A percentile compares a stretch with the other conserved stretches of the same genome.
phyloP scores from a whole-genome alignment of 768 basidiomycete genomes.

The Sporobolomyces phaffii region DNA sequence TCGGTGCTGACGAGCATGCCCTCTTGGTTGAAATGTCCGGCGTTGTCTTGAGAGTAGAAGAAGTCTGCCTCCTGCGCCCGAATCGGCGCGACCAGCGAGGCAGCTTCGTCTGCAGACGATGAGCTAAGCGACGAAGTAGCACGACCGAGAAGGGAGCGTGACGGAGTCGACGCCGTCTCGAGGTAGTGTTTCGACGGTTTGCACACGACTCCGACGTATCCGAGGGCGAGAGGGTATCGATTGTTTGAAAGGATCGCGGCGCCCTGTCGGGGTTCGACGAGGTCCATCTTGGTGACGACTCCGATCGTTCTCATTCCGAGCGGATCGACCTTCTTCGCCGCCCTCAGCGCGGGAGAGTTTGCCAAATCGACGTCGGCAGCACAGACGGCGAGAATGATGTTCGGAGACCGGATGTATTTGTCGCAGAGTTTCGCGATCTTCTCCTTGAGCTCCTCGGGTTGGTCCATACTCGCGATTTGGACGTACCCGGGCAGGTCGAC shows the following conservation, averaged over 20 bases:
- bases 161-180: not conserved
- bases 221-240: slow-evolving; percentile 91
- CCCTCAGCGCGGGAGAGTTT: slow-evolving; percentile 89
- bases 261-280: slow-evolving; percentile 79
- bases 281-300: slow-evolving; percentile 98
- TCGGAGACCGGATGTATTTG: slow-evolving; percentile 98
- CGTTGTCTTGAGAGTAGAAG: slow-evolving; percentile 48
- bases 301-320: slow-evolving; percentile 92
- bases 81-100: slow-evolving; percentile 49
- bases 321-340: slow-evolving; percentile 89
- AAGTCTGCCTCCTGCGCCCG: slow-evolving; percentile 52
- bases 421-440: slow-evolving; percentile 86
- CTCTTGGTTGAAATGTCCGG: slow-evolving; percentile 38
- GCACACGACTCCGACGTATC: slow-evolving; percentile 93
- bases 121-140: not conserved
- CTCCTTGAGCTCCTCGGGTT: slow-evolving; percentile 87
- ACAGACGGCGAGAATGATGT: slow-evolving; percentile 97
- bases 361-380: slow-evolving; percentile 98
- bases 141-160: slow-evolving; percentile 8
- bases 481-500: slow-evolving; percentile 98
- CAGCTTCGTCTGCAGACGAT: slow-evolving; percentile 39
- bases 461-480: slow-evolving; percentile 88
- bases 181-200: slow-evolving; percentile 54
- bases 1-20: slow-evolving; percentile 80
- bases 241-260: slow-evolving; percentile 75